Evolutionary conservation across 768 basidiomycete genomes (phyloP).

Genomic region (Favolaschia claudopus): DNA sequence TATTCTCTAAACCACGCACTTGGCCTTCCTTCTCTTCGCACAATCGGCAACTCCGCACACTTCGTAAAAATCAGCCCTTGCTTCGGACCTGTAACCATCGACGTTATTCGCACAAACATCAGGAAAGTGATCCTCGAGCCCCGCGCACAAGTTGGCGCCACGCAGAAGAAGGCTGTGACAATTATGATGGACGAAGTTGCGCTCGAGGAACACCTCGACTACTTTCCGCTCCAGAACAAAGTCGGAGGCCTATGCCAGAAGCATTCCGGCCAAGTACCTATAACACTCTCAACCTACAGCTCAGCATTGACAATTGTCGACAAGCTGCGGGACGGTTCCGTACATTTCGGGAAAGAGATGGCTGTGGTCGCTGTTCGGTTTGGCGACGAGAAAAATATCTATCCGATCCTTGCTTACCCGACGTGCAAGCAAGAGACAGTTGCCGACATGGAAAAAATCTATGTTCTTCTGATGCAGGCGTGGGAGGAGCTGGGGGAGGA

Average conservation of each 20-base stretch:
- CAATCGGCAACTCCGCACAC: not conserved
- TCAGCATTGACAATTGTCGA: not conserved
- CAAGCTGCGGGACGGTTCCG: not conserved
- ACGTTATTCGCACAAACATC: slow-evolving; percentile 7
- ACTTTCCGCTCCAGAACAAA: slow-evolving; percentile 10
- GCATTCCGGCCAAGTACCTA: not conserved
- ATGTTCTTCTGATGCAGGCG: not conserved
- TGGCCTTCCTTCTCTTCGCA: slow-evolving; percentile 11
- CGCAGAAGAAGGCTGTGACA: not conserved
- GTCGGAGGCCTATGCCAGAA: slow-evolving; percentile 15
- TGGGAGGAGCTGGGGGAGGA: not conserved
- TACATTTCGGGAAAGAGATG: slow-evolving; percentile 18
- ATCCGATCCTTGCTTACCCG: slow-evolving; percentile 15
- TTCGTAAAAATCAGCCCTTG: slow-evolving; percentile 13
- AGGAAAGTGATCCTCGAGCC: not conserved
- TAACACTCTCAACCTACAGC: not conserved
- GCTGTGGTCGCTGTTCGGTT: not conserved
- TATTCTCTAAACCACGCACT: slow-evolving; percentile 22
- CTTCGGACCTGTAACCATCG: not conserved
- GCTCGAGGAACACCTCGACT: not conserved
- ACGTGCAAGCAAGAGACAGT: slow-evolving; percentile 20
- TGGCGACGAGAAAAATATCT: not conserved
- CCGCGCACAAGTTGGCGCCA: not conserved
- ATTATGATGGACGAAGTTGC: slow-evolving; percentile 11
- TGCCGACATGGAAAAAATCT: not conserved